Evolutionary conservation across 2,329 filamentous ascomycete genomes (phyloP), one percentile per base, ranked within the genome.

Genomic region (Monilinia aucupariae): DNA sequence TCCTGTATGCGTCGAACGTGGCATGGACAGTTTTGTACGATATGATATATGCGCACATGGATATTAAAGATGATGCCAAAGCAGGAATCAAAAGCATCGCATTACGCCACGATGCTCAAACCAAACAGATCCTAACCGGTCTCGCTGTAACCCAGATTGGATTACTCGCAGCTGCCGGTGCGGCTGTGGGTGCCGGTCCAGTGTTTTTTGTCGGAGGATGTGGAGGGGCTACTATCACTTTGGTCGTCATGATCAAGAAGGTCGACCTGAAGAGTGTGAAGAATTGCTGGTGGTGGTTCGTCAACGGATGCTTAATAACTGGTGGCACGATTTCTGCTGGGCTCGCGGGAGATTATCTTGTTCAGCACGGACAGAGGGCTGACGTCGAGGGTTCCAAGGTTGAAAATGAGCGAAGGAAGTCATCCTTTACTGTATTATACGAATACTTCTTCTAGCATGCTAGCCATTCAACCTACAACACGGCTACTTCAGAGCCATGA

Each of bases 1-100:
- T 83, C 63, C 78, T 96, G 55, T 96, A 96, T 73, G 78, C 82
- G 13, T 91, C 88, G 50, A 94, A 92, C 69, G 80, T 94, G 30
- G 86, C 90, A 3, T 96, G 92, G 92, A 96, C 91, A 0, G 82
- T 96, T 32, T 77, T 96, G 47, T 96, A 96, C 74, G 91, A 96
- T 74, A 96, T 94, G 85, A 91, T 96, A 39, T 96, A 96, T 75
- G 91, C 91, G 17, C 91, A 96, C 74, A 93, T 94, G 86, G 91
- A 96, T 71, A 88, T 93, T 74, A 87, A 87, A 71, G 91, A 96
- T 70, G 91, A 96, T 72, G 85, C 81, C 65, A 92, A 91, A 75
- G 91, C 88, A 0, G 92, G 91, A 10, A 94, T 96, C 77, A 96
- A 93, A 79, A 91, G 87, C 71, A 94, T 96, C 69, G 91, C 89